Evolutionary conservation across 768 basidiomycete genomes (phyloP), one percentile per base, ranked within the genome.

Genomic region (Floccularia luteovirens): DNA sequence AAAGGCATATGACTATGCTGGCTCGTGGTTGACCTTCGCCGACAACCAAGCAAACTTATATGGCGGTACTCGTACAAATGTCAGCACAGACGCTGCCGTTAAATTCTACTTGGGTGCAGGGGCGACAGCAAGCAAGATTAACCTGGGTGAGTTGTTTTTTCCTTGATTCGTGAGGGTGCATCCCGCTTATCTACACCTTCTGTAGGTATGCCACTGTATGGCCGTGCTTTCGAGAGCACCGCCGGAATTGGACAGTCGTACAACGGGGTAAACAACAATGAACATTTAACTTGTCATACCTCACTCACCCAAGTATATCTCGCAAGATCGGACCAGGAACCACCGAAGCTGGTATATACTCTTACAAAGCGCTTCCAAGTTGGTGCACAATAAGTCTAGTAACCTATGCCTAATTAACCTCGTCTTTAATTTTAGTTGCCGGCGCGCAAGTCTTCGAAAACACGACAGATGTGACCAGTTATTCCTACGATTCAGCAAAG

Each of bases 151-250:
- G 53, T 31, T 17, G 14, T 2, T 13, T 13, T 30, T 13, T 4
- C 6, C n/a, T 13, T 38, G 10, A 16, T 10, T 12, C 24, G 23
- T 47, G 12, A 42, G 28, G 24, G n/a, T 41, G 21, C n/a, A 19
- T 14, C 42, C n/a, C n/a, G n/a, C 22, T 38, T 6, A 41, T 31
- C n/a, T 21, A n/a, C n/a, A n/a, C n/a, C n/a, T 36, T 11, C 27
- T 24, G 1, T 31, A 70, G 79, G 86, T 38, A 81, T 90, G 54
- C 89, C 89, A 3, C 64, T 89, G 3, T 91, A 90, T 50, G 88
- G 87, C 0, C 78, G 79, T 49, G 77, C 80, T 1, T 91, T 90
- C 51, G 79, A 84, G 52, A 62, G 74, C 23, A 90, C 87, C 0
- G 50, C 55, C 24, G 82, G 82, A 4, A 64, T 89, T 43, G 84